phyloP scores from a whole-genome alignment of 371 early-diverging fungal species.

The Capillidium heterosporum region DNA sequence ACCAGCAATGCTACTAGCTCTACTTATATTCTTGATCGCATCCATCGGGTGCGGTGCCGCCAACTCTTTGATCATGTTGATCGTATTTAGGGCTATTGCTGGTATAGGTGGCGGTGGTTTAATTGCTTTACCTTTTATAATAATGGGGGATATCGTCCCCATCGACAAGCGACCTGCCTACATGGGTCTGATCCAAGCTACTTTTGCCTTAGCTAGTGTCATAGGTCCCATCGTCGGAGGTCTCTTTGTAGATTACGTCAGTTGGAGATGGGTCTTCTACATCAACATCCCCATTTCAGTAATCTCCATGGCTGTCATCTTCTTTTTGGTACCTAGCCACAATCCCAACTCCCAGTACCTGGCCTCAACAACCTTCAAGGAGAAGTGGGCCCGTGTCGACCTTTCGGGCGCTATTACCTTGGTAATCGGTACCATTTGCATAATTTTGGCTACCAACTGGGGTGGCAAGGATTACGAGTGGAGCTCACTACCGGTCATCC shows the following conservation, averaged over 20 bases:
- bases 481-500: conserved; percentile 29
- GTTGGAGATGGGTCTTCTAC: conserved; percentile 48
- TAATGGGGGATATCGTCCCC: conserved; percentile 28
- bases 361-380: no score
- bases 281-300: conserved; percentile 56
- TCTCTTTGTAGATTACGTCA: conserved; percentile 32
- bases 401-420: conserved; percentile 25
- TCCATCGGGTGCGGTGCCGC: conserved; percentile 30
- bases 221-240: conserved; percentile 58
- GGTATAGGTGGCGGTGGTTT: conserved; percentile 60
- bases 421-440: conserved; percentile 17
- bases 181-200: conserved; percentile 23
- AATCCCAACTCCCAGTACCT: conserved; percentile 13
- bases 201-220: conserved; percentile 36
- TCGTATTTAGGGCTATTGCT: conserved; percentile 32
- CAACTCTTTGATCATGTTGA: conserved; percentile 33
- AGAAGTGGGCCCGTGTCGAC: conserved; percentile 45
- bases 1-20: conserved; percentile 20
- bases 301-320: conserved; percentile 18
- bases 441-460: conserved; percentile 30
- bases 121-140: conserved; percentile 39
- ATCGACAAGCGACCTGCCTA: conserved; percentile 21
- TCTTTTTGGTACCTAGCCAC: conserved; percentile 19
- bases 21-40: conserved; percentile 24
- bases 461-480: conserved; percentile 16